Evolutionary conservation across 2,329 filamentous ascomycete species (phyloP).

Genomic region (Karstenula rhodostoma): DNA sequence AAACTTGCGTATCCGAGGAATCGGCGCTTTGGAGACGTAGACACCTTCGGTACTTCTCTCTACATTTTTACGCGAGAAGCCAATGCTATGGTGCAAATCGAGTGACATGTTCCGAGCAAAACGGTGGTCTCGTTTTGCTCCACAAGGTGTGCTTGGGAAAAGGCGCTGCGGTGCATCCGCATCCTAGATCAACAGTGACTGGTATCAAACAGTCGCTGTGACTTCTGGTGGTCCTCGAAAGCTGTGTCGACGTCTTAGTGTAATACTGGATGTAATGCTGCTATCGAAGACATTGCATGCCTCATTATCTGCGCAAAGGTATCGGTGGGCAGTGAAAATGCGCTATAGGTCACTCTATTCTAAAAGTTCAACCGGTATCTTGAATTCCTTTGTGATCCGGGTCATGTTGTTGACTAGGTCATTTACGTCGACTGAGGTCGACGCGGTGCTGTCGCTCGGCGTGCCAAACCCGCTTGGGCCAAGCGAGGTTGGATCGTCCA

Average conservation of each 20-base stretch:
- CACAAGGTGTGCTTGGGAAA: neutral
- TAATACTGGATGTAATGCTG: neutral
- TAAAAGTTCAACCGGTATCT: conserved; percentile 45
- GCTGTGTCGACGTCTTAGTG: neutral
- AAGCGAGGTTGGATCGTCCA: conserved; percentile 36
- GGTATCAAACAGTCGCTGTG: neutral
- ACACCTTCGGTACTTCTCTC: neutral
- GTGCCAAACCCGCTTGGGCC: conserved; percentile 22
- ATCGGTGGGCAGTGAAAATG: neutral
- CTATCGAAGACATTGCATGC: neutral
- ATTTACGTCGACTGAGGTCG: conserved; percentile 34
- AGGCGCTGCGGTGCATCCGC: neutral
- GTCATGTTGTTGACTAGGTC: conserved; percentile 43
- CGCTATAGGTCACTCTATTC: conserved; percentile 26
- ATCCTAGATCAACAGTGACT: neutral
- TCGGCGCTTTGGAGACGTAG: neutral
- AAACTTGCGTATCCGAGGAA: neutral
- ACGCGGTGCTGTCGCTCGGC: conserved; percentile 22
- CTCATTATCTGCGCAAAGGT: neutral
- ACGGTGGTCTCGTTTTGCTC: too few species aligned
- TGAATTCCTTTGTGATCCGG: conserved; percentile 42
- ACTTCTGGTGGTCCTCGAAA: neutral
- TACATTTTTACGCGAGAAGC: too few species aligned
- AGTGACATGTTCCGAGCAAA: too few species aligned
- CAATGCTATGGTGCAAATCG: too few species aligned